These are phyloP conservation scores for Trichosporon asahii DNA, from an alignment of 1,284 basidiomycete species.

Conservation along the genomic window DNA sequence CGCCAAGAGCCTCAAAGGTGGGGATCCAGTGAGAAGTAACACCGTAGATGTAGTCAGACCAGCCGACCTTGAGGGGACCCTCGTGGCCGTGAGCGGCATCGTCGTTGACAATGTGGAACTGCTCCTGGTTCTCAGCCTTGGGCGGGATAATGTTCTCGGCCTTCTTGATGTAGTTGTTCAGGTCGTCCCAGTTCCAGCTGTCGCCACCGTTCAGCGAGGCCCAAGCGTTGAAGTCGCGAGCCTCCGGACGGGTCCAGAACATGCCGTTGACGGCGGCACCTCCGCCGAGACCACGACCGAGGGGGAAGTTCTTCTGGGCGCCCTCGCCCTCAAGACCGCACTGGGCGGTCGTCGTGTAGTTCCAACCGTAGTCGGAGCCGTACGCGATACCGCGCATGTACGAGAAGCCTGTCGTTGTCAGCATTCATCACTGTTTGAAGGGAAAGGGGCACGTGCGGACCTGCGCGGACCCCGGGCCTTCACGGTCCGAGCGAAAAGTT, in stretches of 20 bases:
- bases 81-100: conserved; percentile 52
- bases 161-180: conserved; percentile 48
- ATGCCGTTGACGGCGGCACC: conserved; percentile 66
- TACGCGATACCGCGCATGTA: conserved; percentile 43
- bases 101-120: conserved; percentile 51
- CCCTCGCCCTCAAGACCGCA: conserved; percentile 4
- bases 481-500: background rate
- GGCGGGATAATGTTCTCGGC: conserved; percentile 52
- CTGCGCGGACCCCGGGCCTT: background rate
- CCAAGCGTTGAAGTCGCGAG: conserved; percentile 53
- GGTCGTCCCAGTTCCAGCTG: conserved; percentile 47
- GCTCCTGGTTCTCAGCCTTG: conserved; percentile 29
- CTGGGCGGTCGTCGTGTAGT: conserved; percentile 60
- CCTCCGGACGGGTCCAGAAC: conserved; percentile 56
- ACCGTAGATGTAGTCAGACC: conserved; percentile 52
- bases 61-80: conserved; percentile 55
- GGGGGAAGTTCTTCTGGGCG: conserved; percentile 55
- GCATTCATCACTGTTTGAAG: background rate
- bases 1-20: conserved; percentile 55
- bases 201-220: conserved; percentile 26
- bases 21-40: conserved; percentile 59
- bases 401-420: conserved; percentile 28
- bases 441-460: background rate
- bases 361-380: conserved; percentile 62
- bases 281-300: conserved; percentile 69